These are phyloP conservation scores for Clonostachys rosea DNA, from an alignment of 2,329 filamentous ascomycete species.

Conservation along the genomic window DNA sequence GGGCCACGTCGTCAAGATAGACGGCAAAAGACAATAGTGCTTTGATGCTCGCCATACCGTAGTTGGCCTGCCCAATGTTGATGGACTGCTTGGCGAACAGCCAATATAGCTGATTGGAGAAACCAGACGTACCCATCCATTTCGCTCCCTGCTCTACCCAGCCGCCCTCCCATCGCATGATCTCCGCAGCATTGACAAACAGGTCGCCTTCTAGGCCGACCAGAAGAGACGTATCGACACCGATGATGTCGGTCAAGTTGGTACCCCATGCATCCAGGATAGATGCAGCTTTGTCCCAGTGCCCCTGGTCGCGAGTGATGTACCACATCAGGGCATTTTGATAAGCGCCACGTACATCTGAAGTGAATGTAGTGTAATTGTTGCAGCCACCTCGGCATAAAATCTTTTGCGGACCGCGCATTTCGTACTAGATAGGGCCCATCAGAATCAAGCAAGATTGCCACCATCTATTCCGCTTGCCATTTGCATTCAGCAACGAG, in stretches of 20 bases:
- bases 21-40: constrained; percentile 29
- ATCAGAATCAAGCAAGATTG: too few relatives aligned
- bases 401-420: constrained; percentile 21
- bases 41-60: constrained; percentile 32
- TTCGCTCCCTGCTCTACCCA: constrained; percentile 27
- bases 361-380: constrained; percentile 27
- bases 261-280: constrained; percentile 30
- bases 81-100: constrained; percentile 29
- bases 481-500: neutral
- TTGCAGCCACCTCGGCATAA: constrained; percentile 20
- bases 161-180: constrained; percentile 35
- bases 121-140: constrained; percentile 26
- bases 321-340: constrained; percentile 37
- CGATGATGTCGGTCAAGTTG: constrained; percentile 22
- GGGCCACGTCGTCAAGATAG: constrained; percentile 29
- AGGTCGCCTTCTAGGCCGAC: constrained; percentile 30
- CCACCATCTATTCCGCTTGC: too few relatives aligned
- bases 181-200: constrained; percentile 34
- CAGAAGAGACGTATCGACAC: constrained; percentile 25
- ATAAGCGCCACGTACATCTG: constrained; percentile 28
- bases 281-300: constrained; percentile 22
- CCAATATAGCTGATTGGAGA: constrained; percentile 33
- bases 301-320: constrained; percentile 25
- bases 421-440: constrained; percentile 8
- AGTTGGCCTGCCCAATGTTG: constrained; percentile 33